Evolutionary conservation across 805 yeast genomes (phyloP), one percentile per base, ranked within the genome.

Genomic region (Wickerhamomyces pijperi): DNA sequence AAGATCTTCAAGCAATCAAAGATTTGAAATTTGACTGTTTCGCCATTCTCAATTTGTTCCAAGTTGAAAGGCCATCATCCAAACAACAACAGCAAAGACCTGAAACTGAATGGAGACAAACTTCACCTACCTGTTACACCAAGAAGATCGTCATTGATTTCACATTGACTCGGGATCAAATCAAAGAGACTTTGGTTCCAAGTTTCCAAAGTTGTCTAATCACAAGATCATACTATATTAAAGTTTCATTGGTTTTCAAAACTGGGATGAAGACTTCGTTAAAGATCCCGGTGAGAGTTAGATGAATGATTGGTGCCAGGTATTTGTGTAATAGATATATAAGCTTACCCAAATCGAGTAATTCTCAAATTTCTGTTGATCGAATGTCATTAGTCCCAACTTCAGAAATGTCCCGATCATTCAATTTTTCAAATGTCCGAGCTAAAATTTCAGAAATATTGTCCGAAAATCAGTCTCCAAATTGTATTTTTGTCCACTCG

Each of bases 131-230:
- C 19, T 5, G 15, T n/a, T 31, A n/a, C 18, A 11, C 14, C 14
- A 36, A 56, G 41, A 46, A 46, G 14, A 34, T 76, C 3, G 52
- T 51, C 2, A 50, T 74, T 3, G 72, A 73, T 15, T 47, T 76
- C 38, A 55, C 59, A 28, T 55, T 68, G 4, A 25, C 7, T 18
- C 47, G 56, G 23, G 64, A 67, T 35, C 68, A 68, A 39, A 61
- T 70, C 31, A 59, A 59, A 36, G 65, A 71, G 35, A 74, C 77
- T 1, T 52, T 80, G 39, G 53, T 75, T 15, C 86, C 86, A 1
- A 68, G 68, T 39, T 79, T 78, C 53, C 83, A 78, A 47, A 70
- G 68, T 36, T 80, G 86, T 55, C 56, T 74, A 39, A 63, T 77
- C n/a, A 69, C 78, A 3, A 64, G 86, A 50, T 54, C 69, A n/a